Evolutionary conservation across 352 stramenopile species (phyloP), one percentile per base, ranked within the genome.

Genomic region (Pythium biforme): DNA sequence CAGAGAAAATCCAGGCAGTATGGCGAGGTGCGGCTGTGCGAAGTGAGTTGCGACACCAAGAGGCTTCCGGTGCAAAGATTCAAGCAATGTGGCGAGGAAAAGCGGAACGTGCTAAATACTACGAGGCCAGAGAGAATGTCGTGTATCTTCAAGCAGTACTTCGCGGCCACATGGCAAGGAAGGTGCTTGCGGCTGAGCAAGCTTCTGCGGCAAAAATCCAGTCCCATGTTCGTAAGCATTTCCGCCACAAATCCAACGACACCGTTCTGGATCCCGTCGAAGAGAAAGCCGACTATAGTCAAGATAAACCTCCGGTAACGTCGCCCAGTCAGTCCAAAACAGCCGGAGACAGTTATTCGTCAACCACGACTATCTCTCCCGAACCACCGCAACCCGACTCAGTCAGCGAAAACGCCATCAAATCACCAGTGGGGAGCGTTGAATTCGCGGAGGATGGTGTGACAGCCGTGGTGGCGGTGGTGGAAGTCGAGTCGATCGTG

Each of bases 21-120:
- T 77, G 71, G 68, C 59, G 68, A 41, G 67, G 64, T 8, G 59
- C 59, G 0, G 34, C 61, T 12, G 43, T 66, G n/a, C 63, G 71
- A 26, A 29, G 33, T 27, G 27, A 52, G 22, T 40, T 59, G 12
- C 52, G 51, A 26, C 50, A 63, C 15, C 48, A 55, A 43, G 43
- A 48, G 20, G 17, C 43, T 3, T 72, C 56, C 2, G 57, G 58
- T 6, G 50, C 45, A 6, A 65, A 67, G 34, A 77, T 77, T n/a
- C 70, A 77, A 61, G 60, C 58, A 11, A 50, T 25, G 2, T 77
- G 70, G 70, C 25, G 67, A 49, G 63, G 67, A 9, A 74, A 63
- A 26, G 27, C 29, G 6, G 49, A 69, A 11, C 55, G 62, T 19
- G 62, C 67, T 3, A 46, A 52, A n/a, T 72, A 69, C 22, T 50